phyloP scores from a whole-genome alignment of 225 moss, liverwort and hornwort genomes.

The Anthoceros angustus region DNA sequence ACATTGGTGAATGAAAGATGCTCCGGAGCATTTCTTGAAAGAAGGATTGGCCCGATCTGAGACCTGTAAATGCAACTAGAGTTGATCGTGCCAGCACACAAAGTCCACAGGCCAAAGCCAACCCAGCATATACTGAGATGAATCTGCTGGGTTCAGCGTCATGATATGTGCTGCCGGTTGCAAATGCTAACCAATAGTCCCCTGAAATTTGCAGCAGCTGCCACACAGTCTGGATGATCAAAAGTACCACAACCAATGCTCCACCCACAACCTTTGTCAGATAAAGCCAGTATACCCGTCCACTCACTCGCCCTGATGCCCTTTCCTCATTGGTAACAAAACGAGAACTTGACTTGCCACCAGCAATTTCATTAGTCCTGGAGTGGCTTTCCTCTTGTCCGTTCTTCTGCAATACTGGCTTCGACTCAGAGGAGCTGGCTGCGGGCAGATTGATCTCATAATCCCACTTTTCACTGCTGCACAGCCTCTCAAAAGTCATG shows the following conservation, averaged over 20 bases:
- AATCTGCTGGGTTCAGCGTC: constrained; percentile 14
- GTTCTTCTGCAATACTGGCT: neutral
- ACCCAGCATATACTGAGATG: constrained; percentile 23
- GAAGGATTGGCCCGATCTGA: constrained; percentile 29
- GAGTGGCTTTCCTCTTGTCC: neutral
- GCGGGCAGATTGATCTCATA: neutral
- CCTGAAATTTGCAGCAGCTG: constrained; percentile 38
- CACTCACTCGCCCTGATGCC: constrained; percentile 34
- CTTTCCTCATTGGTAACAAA: constrained; percentile 30
- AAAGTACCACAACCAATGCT: constrained; percentile 11
- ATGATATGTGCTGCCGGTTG: constrained; percentile 13
- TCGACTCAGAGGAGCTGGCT: neutral
- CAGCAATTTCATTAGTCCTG: neutral
- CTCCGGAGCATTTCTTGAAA: constrained; percentile 34
- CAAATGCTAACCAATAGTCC: constrained; percentile 57
- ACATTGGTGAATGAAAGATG: constrained; percentile 44
- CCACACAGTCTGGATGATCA: constrained; percentile 32
- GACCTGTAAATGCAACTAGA: constrained; percentile 24
- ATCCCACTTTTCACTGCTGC: neutral
- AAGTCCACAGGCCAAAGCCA: constrained; percentile 19
- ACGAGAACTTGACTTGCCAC: constrained; percentile 4
- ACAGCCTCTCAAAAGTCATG: neutral
- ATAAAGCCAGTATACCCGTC: constrained; percentile 33
- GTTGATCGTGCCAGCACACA: constrained; percentile 20
- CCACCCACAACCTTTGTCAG: constrained; percentile 35